Base-by-base conservation (phyloP, 805 yeast genomes). In the Schwanniomyces polymorphus region DNA sequence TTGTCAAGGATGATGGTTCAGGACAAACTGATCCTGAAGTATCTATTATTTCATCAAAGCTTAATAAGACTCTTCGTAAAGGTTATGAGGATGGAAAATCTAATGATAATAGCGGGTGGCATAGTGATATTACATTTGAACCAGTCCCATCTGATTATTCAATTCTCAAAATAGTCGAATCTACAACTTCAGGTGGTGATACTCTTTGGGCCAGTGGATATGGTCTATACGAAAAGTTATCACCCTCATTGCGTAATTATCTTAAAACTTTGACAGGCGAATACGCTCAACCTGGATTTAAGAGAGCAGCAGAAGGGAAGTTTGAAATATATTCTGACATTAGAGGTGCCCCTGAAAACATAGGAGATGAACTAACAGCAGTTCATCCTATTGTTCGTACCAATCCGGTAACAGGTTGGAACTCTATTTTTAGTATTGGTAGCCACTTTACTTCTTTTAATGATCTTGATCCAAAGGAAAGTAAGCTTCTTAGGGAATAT, bases 131-230 rank as follows among this genome's bases (percentile, higher is more conserved):
- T 43, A 75, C 75, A 37, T 83, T 80, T 54, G 85, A 81, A 64
- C 65, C 68, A 40, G 79, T 78, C 46, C 84, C 85, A 5, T 78
- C 85, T 2, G 82, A 81, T 18, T 66, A 75, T 52, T 80, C 86
- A 4, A 78, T 75, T 51, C 67, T 82, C 54, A 80, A 79, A 53
- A 68, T 75, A 56, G 81, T 80, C 54, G 67, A 79, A 16, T 70
- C 76, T 26, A 81, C 82, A 7, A 56, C 57, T 10, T 63, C 68
- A 25, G 83, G 81, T 11, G 85, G 85, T 27, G 85, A 80, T 53
- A 81, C 85, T 3, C 57, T 70, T 7, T 80, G 80, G 75, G 71
- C 78, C 16, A 76, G 79, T 38, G 80, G 80, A 16, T 75, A 76
- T 50, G 83, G 74, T 27, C 78, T 81, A 2, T 80, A 79, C 54